Evolutionary conservation across 495 filamentous ascomycete genomes (phyloP).

Genomic region (Talaromyces proteolyticus): DNA sequence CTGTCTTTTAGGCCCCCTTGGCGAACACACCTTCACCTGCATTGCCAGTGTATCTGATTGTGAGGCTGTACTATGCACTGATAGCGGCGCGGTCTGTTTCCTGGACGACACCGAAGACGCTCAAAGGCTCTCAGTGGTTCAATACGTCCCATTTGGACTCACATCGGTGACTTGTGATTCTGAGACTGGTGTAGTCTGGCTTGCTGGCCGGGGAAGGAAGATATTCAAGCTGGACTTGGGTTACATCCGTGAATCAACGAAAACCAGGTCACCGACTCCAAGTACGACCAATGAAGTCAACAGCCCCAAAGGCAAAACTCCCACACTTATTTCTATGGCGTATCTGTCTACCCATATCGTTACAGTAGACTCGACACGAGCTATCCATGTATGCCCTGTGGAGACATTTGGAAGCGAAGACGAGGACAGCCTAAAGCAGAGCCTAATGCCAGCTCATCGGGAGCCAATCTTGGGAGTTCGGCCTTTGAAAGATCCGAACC

Average conservation of each 20-base stretch:
- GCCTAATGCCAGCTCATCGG: slow-evolving; percentile 59
- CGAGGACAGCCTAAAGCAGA: slow-evolving; percentile 24
- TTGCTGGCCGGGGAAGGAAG: slow-evolving; percentile 45
- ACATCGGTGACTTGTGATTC: slow-evolving; percentile 51
- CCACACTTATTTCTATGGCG: slow-evolving; percentile 58
- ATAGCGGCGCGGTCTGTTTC: slow-evolving; percentile 41
- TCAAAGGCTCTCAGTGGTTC: slow-evolving; percentile 50
- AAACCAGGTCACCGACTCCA: slow-evolving; percentile 20
- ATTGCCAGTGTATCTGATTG: slow-evolving; percentile 65
- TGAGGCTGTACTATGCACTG: slow-evolving; percentile 42
- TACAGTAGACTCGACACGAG: slow-evolving; percentile 66
- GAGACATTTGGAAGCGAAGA: slow-evolving; percentile 21
- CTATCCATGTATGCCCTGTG: slow-evolving; percentile 57
- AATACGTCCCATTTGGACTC: slow-evolving; percentile 30
- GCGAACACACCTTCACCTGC: slow-evolving; percentile 78
- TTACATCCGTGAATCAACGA: slow-evolving; percentile 18
- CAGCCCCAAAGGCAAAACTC: slow-evolving; percentile 17
- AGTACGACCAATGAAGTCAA: slow-evolving; percentile 9
- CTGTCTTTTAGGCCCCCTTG: slow-evolving; percentile 49
- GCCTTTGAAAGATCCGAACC: slow-evolving; percentile 49
- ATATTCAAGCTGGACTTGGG: slow-evolving; percentile 36
- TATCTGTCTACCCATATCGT: slow-evolving; percentile 63
- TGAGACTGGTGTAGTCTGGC: slow-evolving; percentile 42
- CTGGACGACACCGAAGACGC: slow-evolving; percentile 71
- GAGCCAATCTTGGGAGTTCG: slow-evolving; percentile 75